Percentiles rank a stretch among this genome's conserved stretches.
These are phyloP conservation scores for Solanum chacoense DNA, from an alignment of 305 asterid species.

Conservation along the genomic window DNA sequence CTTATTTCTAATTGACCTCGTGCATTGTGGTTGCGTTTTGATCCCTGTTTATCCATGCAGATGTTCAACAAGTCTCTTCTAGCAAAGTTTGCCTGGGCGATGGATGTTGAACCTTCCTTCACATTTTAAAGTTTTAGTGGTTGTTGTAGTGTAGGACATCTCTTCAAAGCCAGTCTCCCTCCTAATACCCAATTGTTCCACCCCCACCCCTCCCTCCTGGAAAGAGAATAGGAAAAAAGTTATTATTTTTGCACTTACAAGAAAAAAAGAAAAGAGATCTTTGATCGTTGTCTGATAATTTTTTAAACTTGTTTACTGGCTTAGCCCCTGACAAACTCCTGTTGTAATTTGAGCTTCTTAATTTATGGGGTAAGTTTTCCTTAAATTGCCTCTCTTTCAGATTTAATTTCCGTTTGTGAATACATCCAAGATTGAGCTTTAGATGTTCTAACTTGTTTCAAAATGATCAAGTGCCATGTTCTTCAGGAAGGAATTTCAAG, in stretches of 20 bases:
- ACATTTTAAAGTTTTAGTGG: constrained; percentile 40
- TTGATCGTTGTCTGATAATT: not conserved
- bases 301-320: not conserved
- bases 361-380: constrained; percentile 7
- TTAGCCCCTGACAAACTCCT: not conserved
- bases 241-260: not conserved
- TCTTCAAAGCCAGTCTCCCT: not conserved
- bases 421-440: not conserved
- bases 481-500: not conserved
- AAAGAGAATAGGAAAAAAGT: constrained; percentile 7
- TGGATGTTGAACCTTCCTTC: constrained; percentile 92
- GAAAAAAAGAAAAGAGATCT: not conserved
- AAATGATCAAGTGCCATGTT: not conserved
- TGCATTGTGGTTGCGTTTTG: not conserved
- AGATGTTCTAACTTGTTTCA: not conserved
- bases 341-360: not conserved
- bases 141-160: constrained; percentile 11
- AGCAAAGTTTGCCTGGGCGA: constrained; percentile 95
- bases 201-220: constrained; percentile 12
- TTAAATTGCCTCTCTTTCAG: not conserved
- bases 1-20: not conserved
- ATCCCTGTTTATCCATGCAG: constrained; percentile 29
- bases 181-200: not conserved
- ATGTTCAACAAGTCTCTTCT: constrained; percentile 92
- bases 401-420: not conserved